A percentile compares a stretch with the other conserved stretches of the same genome.
Evolutionary conservation across 108 stramenopile species (phyloP).

Genomic region (Fistulifera pelliculosa): DNA sequence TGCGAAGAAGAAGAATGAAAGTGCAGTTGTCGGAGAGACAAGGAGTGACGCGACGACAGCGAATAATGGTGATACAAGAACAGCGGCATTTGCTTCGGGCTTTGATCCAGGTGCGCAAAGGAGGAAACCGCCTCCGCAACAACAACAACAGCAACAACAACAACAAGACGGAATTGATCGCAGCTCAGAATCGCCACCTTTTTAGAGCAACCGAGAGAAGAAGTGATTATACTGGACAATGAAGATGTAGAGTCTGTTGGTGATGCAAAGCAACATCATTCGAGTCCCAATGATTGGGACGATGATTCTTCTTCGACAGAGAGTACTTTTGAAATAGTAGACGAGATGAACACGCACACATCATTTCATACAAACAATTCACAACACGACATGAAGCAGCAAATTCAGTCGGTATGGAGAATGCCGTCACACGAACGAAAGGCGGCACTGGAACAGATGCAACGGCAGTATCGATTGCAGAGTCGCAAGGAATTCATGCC

Average conservation of each 20-base stretch:
- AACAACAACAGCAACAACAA: conserved; percentile 2
- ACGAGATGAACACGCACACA: neutral
- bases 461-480: conserved; percentile 66
- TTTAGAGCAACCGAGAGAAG: too few species aligned
- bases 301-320: too few species aligned
- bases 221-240: too few species aligned
- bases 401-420: too few species aligned
- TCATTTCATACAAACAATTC: neutral
- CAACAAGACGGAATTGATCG: too few species aligned
- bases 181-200: too few species aligned
- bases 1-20: neutral
- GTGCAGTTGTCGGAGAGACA: neutral
- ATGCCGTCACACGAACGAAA: conserved; percentile 69
- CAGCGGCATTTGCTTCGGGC: neutral
- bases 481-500: conserved; percentile 86
- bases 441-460: conserved; percentile 66
- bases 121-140: neutral
- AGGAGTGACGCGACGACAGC: neutral
- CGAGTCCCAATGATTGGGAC: neutral
- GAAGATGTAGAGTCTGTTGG: neutral
- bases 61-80: neutral
- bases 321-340: too few species aligned
- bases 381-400: neutral
- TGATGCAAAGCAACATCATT: too few species aligned
- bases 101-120: conserved; percentile 7